Evolutionary conservation across 495 filamentous ascomycete genomes (phyloP).

Genomic region (Tuber microsphaerosporum): DNA sequence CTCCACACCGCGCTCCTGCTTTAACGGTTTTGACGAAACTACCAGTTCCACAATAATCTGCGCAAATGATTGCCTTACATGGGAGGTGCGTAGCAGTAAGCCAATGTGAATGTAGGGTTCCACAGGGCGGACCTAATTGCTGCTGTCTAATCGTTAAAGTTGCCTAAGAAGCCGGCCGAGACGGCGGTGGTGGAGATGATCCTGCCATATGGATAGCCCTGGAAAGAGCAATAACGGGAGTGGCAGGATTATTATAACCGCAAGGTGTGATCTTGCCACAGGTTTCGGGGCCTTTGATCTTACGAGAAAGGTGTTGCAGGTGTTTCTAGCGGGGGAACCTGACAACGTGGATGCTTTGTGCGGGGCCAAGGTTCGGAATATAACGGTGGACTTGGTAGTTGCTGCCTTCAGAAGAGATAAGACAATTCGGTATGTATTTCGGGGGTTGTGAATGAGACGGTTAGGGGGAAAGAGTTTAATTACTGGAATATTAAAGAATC

Average conservation of each 20-base stretch:
- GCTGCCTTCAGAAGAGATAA: conserved; percentile 43
- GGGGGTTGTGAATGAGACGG: neutral
- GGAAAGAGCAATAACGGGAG: conserved; percentile 15
- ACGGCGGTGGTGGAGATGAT: conserved; percentile 43
- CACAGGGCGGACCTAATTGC: conserved; percentile 43
- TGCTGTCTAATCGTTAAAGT: conserved; percentile 40
- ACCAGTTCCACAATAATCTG: conserved; percentile 37
- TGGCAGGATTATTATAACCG: conserved; percentile 43
- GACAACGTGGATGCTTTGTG: conserved; percentile 45
- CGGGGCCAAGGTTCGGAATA: conserved; percentile 36
- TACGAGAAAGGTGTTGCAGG: conserved; percentile 39
- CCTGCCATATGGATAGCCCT: conserved; percentile 44
- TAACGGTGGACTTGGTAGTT: conserved; percentile 38
- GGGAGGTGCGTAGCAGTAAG: conserved; percentile 41
- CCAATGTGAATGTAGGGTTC: conserved; percentile 35
- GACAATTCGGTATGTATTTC: conserved; percentile 40
- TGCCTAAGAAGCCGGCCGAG: conserved; percentile 41
- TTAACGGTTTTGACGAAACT: conserved; percentile 35
- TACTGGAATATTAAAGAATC: neutral
- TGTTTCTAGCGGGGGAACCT: conserved; percentile 39
- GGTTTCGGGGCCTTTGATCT: conserved; percentile 43
- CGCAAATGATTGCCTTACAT: conserved; percentile 38
- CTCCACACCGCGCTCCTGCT: conserved; percentile 34
- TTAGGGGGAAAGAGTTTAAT: neutral
- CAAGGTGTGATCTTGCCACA: conserved; percentile 40